phyloP scores from a whole-genome alignment of 208 protist species.

The Phytomonas francai region DNA sequence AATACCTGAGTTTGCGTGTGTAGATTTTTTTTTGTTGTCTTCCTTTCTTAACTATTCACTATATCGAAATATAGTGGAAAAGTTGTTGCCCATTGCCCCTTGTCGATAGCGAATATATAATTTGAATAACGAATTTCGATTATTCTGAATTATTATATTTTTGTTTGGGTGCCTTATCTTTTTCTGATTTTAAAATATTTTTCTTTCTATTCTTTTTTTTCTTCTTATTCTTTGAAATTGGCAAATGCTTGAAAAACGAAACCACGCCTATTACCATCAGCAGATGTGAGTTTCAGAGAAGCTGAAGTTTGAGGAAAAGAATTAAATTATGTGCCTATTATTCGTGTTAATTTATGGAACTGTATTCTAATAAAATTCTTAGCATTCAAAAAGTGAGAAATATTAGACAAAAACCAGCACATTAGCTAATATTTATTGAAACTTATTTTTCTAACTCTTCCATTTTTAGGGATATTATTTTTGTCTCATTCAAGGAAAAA shows the following conservation, averaged over 20 bases:
- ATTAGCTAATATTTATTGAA: too few relatives aligned
- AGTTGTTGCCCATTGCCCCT: too few relatives aligned
- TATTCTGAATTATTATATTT: conserved; percentile 4
- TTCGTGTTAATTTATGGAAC: too few relatives aligned
- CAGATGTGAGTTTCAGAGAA: neutral
- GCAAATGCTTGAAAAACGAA: conserved; percentile 11
- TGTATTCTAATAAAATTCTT: too few relatives aligned
- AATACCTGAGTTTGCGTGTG: too few relatives aligned
- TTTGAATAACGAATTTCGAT: too few relatives aligned
- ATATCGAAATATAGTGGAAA: neutral
- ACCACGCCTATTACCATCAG: neutral
- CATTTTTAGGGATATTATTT: too few relatives aligned
- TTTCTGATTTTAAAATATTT: conserved; percentile 18
- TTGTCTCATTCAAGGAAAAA: too few relatives aligned
- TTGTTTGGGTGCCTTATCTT: conserved; percentile 3
- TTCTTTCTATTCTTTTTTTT: conserved; percentile 15
- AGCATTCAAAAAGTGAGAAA: too few relatives aligned
- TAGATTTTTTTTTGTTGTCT: neutral
- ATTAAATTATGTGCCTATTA: neutral
- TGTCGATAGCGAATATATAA: too few relatives aligned
- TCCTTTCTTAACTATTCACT: neutral
- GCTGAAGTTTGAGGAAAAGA: conserved; percentile 3
- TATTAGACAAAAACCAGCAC: too few relatives aligned
- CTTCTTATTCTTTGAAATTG: conserved; percentile 12
- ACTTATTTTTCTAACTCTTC: too few relatives aligned